These are phyloP conservation scores for Terana coerulea DNA, from an alignment of 768 basidiomycete species.

Conservation along the genomic window DNA sequence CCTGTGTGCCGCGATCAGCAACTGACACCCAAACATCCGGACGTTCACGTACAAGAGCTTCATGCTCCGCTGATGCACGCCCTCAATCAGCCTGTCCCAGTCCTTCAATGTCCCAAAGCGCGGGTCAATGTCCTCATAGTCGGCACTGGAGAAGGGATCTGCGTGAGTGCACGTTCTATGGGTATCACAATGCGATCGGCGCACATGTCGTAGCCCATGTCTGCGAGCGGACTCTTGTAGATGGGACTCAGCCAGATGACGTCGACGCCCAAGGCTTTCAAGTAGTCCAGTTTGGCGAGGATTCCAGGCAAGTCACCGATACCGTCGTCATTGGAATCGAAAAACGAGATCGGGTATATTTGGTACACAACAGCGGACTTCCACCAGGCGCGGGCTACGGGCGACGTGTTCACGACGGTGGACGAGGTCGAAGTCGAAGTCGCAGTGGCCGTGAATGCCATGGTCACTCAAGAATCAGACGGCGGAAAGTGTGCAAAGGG, in stretches of 20 bases:
- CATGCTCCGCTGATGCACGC: conserved; percentile 59
- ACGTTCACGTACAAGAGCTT: conserved; percentile 53
- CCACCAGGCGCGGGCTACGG: conserved; percentile 47
- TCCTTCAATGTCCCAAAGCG: conserved; percentile 62
- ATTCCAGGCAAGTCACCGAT: conserved; percentile 71
- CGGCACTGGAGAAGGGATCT: conserved; percentile 39
- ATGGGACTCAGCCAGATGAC: conserved; percentile 72
- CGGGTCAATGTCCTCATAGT: conserved; percentile 64
- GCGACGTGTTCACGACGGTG: neutral
- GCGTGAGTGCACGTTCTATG: neutral
- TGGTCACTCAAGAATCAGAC: too few species aligned
- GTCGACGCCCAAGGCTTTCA: conserved; percentile 63
- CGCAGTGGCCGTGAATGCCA: too few species aligned
- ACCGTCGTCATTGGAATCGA: conserved; percentile 69
- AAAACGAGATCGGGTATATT: conserved; percentile 69
- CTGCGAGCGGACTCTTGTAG: conserved; percentile 61
- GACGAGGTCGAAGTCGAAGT: too few species aligned
- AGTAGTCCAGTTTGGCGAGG: conserved; percentile 57
- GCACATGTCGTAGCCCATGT: conserved; percentile 75
- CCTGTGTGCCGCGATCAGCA: conserved; percentile 29
- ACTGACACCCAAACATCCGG: neutral
- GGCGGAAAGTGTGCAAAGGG: too few species aligned
- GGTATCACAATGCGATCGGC: conserved; percentile 13
- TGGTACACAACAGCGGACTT: conserved; percentile 61
- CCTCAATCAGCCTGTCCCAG: conserved; percentile 52